Base-by-base conservation (phyloP, 2,329 filamentous ascomycete genomes). In the Diaporthe helianthi region DNA sequence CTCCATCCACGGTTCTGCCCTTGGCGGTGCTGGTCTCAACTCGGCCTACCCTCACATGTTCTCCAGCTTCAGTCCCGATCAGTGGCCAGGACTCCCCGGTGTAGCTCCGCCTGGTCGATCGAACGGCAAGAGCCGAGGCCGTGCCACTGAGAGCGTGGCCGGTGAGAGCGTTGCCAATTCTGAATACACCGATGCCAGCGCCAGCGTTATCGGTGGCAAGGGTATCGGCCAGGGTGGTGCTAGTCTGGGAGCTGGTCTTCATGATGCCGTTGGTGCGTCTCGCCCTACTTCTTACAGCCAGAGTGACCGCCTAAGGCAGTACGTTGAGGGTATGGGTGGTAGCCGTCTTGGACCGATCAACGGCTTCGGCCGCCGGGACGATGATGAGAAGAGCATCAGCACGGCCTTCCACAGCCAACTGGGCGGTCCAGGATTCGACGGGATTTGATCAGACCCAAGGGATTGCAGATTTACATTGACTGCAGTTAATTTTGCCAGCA, bases 361-460 rank as follows among this genome's bases (percentile, higher is more conserved):
- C 78, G 89, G 90, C 65, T 93, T 88, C 76, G 90, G 88, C 65
- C 91, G 90, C 75, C 85, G 84, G 65, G 96, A 99, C 74, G 96
- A 99, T 74, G 96, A 98, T 78, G 93, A 96, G 76, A 93, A 96
- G 82, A 98, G 95, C 80, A 89, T 98, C 76, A 97, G 93, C 77
- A 98, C 96, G 65, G 94, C 94, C 60, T 99, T 98, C 82, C 94
- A 95, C 71, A 98, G 94, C 83, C 96, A 98, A 81, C 90, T 98
- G 74, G 94, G 93, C 72, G 84, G 86, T 24, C 71, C 77, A 19
- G 84, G 85, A 70, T 86, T 85, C 73, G 85, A 86, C 76, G 69
- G 69, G n/a, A 71, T 71, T 74, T 78, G 78, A 71, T 79, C 76
- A 70, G 76, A 77, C 70, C 76, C 76, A 79, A 31, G 46, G 33